Evolutionary conservation across 306 rosid species (phyloP).

Genomic region (Quercus agrifolia): DNA sequence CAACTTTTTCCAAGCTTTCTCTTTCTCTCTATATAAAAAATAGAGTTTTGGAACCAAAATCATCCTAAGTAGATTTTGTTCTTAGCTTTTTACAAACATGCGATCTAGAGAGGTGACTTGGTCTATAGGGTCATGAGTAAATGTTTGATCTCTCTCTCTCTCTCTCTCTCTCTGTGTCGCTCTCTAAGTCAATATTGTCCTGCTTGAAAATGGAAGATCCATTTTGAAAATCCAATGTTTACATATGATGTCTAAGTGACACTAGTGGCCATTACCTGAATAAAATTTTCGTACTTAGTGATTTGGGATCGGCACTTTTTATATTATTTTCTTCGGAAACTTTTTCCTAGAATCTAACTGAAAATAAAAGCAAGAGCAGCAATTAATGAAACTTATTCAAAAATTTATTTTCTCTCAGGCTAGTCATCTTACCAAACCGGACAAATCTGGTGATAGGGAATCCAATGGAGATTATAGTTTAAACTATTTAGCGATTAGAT

Average conservation of each 20-base stretch:
- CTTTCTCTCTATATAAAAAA: slow-evolving; percentile 19
- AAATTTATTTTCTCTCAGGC: slow-evolving; percentile 12
- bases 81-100: slow-evolving; percentile 63
- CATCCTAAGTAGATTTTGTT: slow-evolving; percentile 54
- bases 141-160: slow-evolving; percentile 37
- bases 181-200: slow-evolving; percentile 48
- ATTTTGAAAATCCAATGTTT: slow-evolving; percentile 44
- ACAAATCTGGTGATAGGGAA: slow-evolving; percentile 38
- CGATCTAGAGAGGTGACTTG: slow-evolving; percentile 53
- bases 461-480: slow-evolving; percentile 42
- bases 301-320: slow-evolving; percentile 2
- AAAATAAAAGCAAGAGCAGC: not conserved
- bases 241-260: slow-evolving; percentile 41
- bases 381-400: too few species aligned
- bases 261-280: slow-evolving; percentile 65
- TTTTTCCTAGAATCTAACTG: slow-evolving; percentile 1
- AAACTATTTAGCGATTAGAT: slow-evolving; percentile 1
- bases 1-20: slow-evolving; percentile 21
- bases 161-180: slow-evolving; percentile 11
- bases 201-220: slow-evolving; percentile 52
- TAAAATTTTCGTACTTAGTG: slow-evolving; percentile 12
- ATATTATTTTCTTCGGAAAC: not conserved
- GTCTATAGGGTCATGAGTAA: slow-evolving; percentile 68
- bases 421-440: slow-evolving; percentile 13
- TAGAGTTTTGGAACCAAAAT: slow-evolving; percentile 53